Evolutionary conservation across 257 asterid genomes (phyloP), one percentile per base, ranked within the genome.

Genomic region (Nicotiana tomentosiformis): DNA sequence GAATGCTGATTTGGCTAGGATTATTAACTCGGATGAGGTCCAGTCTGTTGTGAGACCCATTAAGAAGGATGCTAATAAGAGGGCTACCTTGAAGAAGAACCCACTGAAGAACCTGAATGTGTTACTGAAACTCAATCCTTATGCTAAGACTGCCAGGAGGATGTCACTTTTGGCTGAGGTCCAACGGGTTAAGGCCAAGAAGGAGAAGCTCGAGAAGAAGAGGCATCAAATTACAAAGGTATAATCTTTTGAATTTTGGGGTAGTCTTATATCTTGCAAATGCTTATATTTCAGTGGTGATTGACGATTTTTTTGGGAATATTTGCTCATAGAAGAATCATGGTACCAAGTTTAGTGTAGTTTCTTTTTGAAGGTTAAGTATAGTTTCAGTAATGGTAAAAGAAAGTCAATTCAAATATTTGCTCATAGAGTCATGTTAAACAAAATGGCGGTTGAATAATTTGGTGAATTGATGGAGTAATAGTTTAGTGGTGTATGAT

Each of bases 21-120:
- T 95, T 43, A 93, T 95, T 66, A 95, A 95, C 67, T 95, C 98
- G 0, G 98, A 95, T 60, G 98, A 93, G 90, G 91, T 95, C n/a
- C 97, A 95, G 85, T 90, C 96, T 5, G 97, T 93, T 12, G 98
- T 95, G 84, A 93, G 79, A 77, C 98, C 98, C 3, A 95, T 93
- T 80, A 93, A 95, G 89, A 88, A 87, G 92, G 95, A 87, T 72
- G 49, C 85, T 32, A 90, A 84, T 90, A 91, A 85, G 77, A 65
- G 83, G 49, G 78, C 83, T 16, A 66, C 77, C 5, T 69, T 65
- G 77, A 81, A 81, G 77, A 81, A 81, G 78, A 81, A 81, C 30
- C 83, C 83, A 29, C 17, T 81, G 66, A 81, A 81, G 83, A 81
- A 81, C 3, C 7, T 66, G 83, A 81, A 81, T 33, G 83, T 81